A percentile compares a stretch with the other conserved stretches of the same genome.
Conservation (phyloP, 257 asterid species). For the Paulownia fortunei region DNA sequence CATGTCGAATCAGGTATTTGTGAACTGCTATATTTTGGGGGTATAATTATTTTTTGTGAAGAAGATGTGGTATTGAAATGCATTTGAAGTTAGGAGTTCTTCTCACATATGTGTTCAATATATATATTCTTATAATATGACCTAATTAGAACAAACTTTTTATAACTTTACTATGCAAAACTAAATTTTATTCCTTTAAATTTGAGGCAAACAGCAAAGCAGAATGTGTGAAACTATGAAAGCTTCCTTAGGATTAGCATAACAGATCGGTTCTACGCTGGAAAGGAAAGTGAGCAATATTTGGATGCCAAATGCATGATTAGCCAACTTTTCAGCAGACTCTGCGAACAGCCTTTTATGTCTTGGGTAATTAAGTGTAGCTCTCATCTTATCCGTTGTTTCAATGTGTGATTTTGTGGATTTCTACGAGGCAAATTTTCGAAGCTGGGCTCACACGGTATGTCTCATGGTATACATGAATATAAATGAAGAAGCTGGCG, state of each 20-base stretch:
- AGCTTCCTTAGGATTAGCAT: slow-evolving; percentile 1
- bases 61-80: not conserved
- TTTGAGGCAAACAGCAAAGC: slow-evolving; percentile 14
- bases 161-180: not conserved
- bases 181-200: not conserved
- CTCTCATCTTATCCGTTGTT: not conserved
- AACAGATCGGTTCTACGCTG: not conserved
- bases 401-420: not conserved
- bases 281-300: not conserved
- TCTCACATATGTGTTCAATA: not conserved
- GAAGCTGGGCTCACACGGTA: not conserved
- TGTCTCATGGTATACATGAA: not conserved
- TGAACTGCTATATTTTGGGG: not conserved
- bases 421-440: not conserved
- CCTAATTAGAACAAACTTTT: not conserved
- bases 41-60: not conserved
- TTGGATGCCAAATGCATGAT: not conserved
- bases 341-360: not conserved
- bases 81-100: not conserved
- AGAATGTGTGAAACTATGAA: not conserved
- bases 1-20: not conserved
- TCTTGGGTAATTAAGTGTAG: not conserved
- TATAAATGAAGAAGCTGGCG: not conserved
- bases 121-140: not conserved
- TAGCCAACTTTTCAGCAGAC: not conserved